Evolutionary conservation across 2,329 filamentous ascomycete species (phyloP).

Genomic region (Penicillium sp.): DNA sequence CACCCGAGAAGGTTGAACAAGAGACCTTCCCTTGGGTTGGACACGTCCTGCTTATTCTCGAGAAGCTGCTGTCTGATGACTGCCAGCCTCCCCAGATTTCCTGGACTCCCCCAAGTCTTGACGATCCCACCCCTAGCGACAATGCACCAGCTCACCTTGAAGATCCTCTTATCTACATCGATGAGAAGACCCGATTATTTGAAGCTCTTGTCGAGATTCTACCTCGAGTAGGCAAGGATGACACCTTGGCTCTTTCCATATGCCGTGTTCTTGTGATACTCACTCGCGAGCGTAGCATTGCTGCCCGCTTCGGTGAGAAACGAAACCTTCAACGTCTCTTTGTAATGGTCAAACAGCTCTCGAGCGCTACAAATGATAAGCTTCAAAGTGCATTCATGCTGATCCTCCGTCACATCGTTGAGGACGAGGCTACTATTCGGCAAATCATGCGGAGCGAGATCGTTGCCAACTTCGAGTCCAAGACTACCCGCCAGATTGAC

Average conservation of each 20-base stretch:
- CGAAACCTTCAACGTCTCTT: constrained; percentile 87
- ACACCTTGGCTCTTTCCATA: constrained; percentile 77
- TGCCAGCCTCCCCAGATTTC: constrained; percentile 72
- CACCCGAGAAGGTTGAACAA: constrained; percentile 63
- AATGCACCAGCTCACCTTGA: constrained; percentile 59
- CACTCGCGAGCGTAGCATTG: constrained; percentile 74
- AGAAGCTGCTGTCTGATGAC: constrained; percentile 87
- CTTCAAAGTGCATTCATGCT: constrained; percentile 77
- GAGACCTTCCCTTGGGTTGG: constrained; percentile 91
- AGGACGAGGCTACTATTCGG: constrained; percentile 86
- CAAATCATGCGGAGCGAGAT: constrained; percentile 93
- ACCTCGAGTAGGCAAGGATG: constrained; percentile 83
- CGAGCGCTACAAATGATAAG: constrained; percentile 72
- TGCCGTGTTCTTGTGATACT: constrained; percentile 82
- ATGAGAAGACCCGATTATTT: constrained; percentile 70
- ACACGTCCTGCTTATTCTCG: constrained; percentile 83
- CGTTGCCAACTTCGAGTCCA: constrained; percentile 67
- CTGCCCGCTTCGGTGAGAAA: constrained; percentile 76
- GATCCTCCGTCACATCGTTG: constrained; percentile 85
- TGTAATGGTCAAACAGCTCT: constrained; percentile 90
- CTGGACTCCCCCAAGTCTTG: constrained; percentile 61
- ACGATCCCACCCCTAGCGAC: constrained; percentile 49
- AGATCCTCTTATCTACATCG: constrained; percentile 61
- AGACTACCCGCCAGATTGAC: constrained; percentile 61
- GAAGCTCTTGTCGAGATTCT: constrained; percentile 77